Evolutionary conservation across 352 stramenopile genomes (phyloP).

Genomic region (Halophytophthora batemanensis): DNA sequence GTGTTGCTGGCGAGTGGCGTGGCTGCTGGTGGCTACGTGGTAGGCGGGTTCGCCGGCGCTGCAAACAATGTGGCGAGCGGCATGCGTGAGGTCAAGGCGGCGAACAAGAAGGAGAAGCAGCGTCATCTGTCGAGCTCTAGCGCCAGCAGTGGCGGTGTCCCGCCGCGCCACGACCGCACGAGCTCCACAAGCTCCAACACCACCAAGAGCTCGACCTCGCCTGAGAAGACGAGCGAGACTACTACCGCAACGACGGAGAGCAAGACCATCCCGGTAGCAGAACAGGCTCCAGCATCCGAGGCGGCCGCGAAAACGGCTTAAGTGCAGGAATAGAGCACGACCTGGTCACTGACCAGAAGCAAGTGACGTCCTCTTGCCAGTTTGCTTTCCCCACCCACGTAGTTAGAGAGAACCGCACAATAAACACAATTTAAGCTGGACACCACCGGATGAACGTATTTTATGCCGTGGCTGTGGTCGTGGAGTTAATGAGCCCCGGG

Average conservation of each 20-base stretch:
- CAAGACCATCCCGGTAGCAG: conserved; percentile 19
- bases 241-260: neutral
- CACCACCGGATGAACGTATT: conserved; percentile 4
- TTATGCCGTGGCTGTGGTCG: conserved; percentile 1
- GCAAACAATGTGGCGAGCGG: conserved; percentile 80
- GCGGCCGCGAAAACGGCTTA: conserved; percentile 29
- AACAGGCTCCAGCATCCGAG: conserved; percentile 8
- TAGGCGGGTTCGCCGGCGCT: conserved; percentile 79
- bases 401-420: conserved; percentile 32
- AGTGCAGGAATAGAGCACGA: no score
- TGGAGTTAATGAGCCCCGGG: conserved; percentile 27
- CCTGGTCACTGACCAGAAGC: conserved; percentile 12
- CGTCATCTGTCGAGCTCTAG: conserved; percentile 33
- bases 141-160: neutral
- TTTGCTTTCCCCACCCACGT: conserved; percentile 1
- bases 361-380: conserved; percentile 1
- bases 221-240: conserved; percentile 1
- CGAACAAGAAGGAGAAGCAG: conserved; percentile 71
- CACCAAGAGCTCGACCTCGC: conserved; percentile 22
- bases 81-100: conserved; percentile 77
- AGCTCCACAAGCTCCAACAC: conserved; percentile 21
- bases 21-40: conserved; percentile 70
- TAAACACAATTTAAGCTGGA: conserved; percentile 17
- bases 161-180: neutral
- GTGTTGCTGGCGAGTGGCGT: conserved; percentile 77